Conservation (phyloP, 345 rosid species). For the Citrus cavaleriei region DNA sequence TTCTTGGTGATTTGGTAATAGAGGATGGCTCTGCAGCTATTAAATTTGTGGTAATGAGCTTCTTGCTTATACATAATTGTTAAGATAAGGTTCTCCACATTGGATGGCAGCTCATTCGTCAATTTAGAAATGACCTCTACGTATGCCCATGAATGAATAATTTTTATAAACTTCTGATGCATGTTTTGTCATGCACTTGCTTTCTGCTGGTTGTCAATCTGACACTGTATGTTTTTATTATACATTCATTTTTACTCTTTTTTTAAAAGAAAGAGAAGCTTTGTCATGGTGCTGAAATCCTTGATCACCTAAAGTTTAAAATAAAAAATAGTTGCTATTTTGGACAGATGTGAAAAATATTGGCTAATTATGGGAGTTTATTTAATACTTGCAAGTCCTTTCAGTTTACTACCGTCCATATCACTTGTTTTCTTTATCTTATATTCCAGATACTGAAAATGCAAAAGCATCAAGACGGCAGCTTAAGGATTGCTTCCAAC, state of each 20-base stretch:
- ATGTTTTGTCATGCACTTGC: not conserved
- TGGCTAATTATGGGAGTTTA: not conserved
- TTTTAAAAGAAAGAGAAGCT: not conserved
- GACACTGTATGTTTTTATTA: not conserved
- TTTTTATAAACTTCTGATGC: not conserved
- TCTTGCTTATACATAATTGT: not conserved
- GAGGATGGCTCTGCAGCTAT: not conserved
- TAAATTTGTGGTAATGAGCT: not conserved
- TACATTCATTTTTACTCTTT: not conserved
- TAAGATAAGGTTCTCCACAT: not conserved
- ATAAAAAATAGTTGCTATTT: not conserved
- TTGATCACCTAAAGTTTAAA: not conserved
- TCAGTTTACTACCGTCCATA: not conserved
- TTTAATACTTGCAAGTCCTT: not conserved
- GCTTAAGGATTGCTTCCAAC: constrained; percentile 71
- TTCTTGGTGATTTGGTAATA: not conserved
- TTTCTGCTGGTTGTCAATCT: constrained; percentile 8
- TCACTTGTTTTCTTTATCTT: constrained; percentile 9
- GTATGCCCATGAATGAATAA: not conserved
- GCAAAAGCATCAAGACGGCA: constrained; percentile 92
- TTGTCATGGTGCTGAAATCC: constrained; percentile 1
- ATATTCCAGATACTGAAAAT: constrained; percentile 69
- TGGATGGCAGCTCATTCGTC: not conserved
- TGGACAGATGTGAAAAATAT: not conserved
- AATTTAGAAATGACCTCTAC: not conserved